Evolutionary conservation across 129 eudicot species (phyloP), one percentile per base, ranked within the genome.

Genomic region (Flaveria linearis): DNA sequence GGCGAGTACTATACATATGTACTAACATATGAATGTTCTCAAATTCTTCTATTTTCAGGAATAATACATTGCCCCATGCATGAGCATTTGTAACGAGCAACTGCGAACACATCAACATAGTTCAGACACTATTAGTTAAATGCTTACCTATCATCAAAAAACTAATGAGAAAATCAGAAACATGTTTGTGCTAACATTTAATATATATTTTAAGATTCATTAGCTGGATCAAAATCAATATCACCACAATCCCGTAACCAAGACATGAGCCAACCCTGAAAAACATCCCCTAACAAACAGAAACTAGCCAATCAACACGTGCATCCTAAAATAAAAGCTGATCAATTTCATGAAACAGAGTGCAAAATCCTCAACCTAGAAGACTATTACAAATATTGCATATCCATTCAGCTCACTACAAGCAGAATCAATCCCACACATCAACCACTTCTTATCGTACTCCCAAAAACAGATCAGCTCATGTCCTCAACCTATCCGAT

Each of bases 361-460:
- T 30, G 36, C 36, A 14, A 73, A 57, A 56, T 30, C 15, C 23
- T 39, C 68, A 57, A 72, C 11, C 20, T 55, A 53, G 22, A 56
- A 72, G 39, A 53, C 51, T 53, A 8, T 36, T 36, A 36, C 41
- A 36, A 36, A 36, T 30, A 23, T 36, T 42, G 9, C 56, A 14
- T 58, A 15, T 57, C 25, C 22, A 41, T 42, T 57, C 25, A 53
- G 60, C 41, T 36, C 8, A 36, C 41, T 36, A 5, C 41, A 36
- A 36, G 41, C 43, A 39, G 14, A 36, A 56, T 45, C 17, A 23
- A 43, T 25, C 43, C 26, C 5, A 60, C 46, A 61, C 61, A 62
- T 58, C 49, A 62, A 75, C 18, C 46, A 61, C 43, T 74, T 23
- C 49, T 46, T 25, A 74, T 36, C 41, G 8, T 36, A 36, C 41